These are phyloP conservation scores for Phytophthora europaea DNA, from an alignment of 352 stramenopile genomes.

Conservation along the genomic window DNA sequence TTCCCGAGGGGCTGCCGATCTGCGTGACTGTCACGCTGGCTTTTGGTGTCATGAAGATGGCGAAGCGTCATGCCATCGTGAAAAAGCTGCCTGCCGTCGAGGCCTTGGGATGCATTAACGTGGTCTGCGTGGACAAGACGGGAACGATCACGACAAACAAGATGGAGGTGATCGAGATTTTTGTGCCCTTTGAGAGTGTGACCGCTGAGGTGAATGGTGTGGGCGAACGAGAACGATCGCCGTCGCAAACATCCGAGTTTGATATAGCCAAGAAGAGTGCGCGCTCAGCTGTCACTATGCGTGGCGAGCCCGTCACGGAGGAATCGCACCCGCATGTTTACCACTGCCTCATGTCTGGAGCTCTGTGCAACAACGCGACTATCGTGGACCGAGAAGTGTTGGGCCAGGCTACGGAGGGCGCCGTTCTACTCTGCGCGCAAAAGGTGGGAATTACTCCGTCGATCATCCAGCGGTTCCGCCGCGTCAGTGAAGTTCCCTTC, in stretches of 20 bases:
- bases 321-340: slow-evolving; percentile 74
- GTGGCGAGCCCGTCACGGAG: slow-evolving; percentile 71
- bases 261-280: slow-evolving; percentile 20
- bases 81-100: slow-evolving; percentile 91
- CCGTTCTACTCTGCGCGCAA: slow-evolving; percentile 72
- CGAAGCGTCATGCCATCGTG: slow-evolving; percentile 86
- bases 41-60: slow-evolving; percentile 90
- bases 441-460: slow-evolving; percentile 66
- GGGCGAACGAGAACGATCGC: slow-evolving; percentile 38
- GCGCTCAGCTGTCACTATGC: slow-evolving; percentile 59
- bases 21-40: slow-evolving; percentile 86
- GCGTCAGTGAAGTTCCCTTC: slow-evolving; percentile 95
- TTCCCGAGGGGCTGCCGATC: slow-evolving; percentile 83
- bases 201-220: slow-evolving; percentile 75
- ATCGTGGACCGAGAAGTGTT: slow-evolving; percentile 79
- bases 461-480: slow-evolving; percentile 61
- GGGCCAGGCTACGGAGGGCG: slow-evolving; percentile 85
- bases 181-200: slow-evolving; percentile 82
- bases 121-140: slow-evolving; percentile 96
- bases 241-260: slow-evolving; percentile 15
- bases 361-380: slow-evolving; percentile 83
- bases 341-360: slow-evolving; percentile 77
- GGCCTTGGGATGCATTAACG: slow-evolving; percentile 92
- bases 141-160: slow-evolving; percentile 95
- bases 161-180: slow-evolving; percentile 89